A percentile compares a stretch with the other conserved stretches of the same genome.
These are phyloP conservation scores for Fomitopsis schrenkii DNA, from an alignment of 1,284 basidiomycete genomes.

Conservation along the genomic window DNA sequence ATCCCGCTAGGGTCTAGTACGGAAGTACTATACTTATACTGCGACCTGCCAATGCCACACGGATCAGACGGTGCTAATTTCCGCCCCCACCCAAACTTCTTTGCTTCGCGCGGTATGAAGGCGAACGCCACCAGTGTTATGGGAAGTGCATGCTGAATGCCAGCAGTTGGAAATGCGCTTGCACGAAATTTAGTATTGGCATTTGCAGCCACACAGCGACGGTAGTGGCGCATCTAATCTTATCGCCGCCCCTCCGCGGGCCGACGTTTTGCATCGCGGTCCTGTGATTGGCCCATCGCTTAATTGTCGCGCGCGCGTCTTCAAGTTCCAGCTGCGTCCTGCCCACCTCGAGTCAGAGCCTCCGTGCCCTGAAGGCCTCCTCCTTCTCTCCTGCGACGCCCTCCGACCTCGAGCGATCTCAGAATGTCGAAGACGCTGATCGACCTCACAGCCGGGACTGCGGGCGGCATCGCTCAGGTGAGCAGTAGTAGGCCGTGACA, in stretches of 20 bases:
- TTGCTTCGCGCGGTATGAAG: no score
- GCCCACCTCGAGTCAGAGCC: not conserved
- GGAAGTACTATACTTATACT: no score
- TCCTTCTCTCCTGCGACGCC: not conserved
- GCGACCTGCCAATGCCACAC: no score
- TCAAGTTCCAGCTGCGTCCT: not conserved
- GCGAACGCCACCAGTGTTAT: no score
- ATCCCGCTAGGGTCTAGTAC: no score
- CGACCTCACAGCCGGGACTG: conserved; percentile 82
- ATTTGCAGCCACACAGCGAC: not conserved
- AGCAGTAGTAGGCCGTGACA: conserved; percentile 10
- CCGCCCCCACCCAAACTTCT: no score
- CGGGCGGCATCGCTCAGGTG: conserved; percentile 88
- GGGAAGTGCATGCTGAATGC: no score
- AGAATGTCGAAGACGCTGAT: conserved; percentile 57
- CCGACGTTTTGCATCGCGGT: conserved; percentile 10
- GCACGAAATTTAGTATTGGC: not conserved
- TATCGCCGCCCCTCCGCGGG: conserved; percentile 5
- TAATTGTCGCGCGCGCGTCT: not conserved
- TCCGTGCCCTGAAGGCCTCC: not conserved
- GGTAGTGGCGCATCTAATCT: conserved; percentile 3
- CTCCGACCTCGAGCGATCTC: not conserved
- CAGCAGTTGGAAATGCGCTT: no score
- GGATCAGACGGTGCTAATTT: no score
- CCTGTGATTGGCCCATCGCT: conserved; percentile 20